Evolutionary conservation across 352 stramenopile genomes (phyloP).

Genomic region (Saprolegnia parasitica): DNA sequence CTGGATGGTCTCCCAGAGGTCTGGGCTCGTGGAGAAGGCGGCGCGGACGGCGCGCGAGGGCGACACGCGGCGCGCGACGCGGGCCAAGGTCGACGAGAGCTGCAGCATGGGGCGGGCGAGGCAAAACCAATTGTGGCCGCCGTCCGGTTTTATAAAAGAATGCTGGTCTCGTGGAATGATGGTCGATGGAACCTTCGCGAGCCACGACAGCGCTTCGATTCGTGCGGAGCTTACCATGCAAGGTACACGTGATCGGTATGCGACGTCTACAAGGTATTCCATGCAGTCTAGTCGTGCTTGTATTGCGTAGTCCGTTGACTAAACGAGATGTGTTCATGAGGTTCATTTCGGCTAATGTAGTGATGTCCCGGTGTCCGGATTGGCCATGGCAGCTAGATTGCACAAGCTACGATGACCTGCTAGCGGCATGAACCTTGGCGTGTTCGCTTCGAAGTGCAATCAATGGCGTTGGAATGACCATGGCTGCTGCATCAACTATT

Average conservation of each 20-base stretch:
- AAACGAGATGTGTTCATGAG: no score
- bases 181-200: not conserved
- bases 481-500: no score
- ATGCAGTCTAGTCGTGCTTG: no score
- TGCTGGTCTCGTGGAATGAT: slow-evolving; percentile 1
- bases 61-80: not conserved
- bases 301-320: no score
- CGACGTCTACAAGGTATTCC: no score
- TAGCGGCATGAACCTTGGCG: no score
- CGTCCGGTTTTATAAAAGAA: not conserved
- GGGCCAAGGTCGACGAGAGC: not conserved
- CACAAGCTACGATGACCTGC: no score
- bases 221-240: not conserved
- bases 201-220: not conserved
- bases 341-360: no score
- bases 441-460: no score
- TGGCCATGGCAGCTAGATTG: no score
- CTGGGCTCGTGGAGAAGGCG: not conserved
- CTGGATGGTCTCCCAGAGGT: slow-evolving; percentile 24
- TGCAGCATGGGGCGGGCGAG: not conserved
- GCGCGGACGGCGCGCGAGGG: not conserved
- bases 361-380: no score
- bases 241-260: not conserved
- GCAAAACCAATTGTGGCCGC: slow-evolving; percentile 2
- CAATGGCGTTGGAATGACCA: no score